A percentile compares a stretch with the other conserved stretches of the same genome.
These are phyloP conservation scores for Pleomassaria siparia DNA, from an alignment of 2,329 filamentous ascomycete species.

Conservation along the genomic window DNA sequence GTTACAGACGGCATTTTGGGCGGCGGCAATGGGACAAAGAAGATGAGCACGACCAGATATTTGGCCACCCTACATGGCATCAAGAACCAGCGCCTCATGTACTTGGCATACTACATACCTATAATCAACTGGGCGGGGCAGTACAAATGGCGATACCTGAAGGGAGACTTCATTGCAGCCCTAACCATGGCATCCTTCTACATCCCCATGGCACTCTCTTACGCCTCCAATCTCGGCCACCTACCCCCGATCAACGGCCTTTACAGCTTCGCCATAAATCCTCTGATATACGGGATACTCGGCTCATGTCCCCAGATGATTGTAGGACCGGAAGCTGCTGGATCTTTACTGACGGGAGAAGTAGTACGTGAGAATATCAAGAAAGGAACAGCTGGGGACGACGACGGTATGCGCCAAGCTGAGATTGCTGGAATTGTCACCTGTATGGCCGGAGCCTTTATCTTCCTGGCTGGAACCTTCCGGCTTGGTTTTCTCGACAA, in stretches of 20 bases:
- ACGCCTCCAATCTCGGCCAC: conserved; percentile 89
- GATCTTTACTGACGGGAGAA: conserved; percentile 84
- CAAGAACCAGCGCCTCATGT: conserved; percentile 74
- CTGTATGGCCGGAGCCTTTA: conserved; percentile 82
- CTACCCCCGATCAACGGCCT: conserved; percentile 91
- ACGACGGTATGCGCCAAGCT: conserved; percentile 72
- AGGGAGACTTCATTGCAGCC: conserved; percentile 84
- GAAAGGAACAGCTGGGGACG: conserved; percentile 63
- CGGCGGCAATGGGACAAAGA: conserved; percentile 55
- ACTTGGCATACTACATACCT: conserved; percentile 90
- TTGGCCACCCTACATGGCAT: conserved; percentile 74
- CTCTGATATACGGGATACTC: conserved; percentile 84
- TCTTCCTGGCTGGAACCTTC: conserved; percentile 82
- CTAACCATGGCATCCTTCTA: conserved; percentile 99
- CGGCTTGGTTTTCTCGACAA: conserved; percentile 91
- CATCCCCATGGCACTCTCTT: conserved; percentile 92
- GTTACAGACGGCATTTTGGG: conserved; percentile 48
- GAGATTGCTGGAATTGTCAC: conserved; percentile 86
- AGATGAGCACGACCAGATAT: conserved; percentile 70
- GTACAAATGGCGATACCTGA: conserved; percentile 79
- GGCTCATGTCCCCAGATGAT: conserved; percentile 93
- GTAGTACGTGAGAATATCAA: conserved; percentile 79
- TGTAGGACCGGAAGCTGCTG: conserved; percentile 91
- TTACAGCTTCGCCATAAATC: conserved; percentile 92
- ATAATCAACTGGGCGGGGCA: conserved; percentile 87